These are phyloP conservation scores for Fusarium udum DNA, from an alignment of 2,329 filamentous ascomycete species.

Conservation along the genomic window DNA sequence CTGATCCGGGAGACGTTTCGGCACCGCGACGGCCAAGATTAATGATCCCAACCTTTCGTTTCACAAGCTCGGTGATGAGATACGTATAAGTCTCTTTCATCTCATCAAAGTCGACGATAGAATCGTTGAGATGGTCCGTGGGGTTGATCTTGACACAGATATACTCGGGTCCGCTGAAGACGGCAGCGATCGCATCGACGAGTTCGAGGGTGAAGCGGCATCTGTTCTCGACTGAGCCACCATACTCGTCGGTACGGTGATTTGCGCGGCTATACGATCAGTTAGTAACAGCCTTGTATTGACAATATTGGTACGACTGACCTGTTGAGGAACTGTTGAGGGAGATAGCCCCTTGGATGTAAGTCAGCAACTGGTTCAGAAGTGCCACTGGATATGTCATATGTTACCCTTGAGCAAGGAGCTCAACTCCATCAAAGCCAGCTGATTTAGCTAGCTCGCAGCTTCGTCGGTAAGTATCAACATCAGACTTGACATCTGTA, in stretches of 20 bases:
- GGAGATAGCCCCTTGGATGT: neutral
- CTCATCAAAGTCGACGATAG: neutral
- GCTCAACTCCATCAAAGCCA: slow-evolving; percentile 1
- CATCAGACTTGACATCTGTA: neutral
- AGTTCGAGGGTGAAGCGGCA: slow-evolving; percentile 6
- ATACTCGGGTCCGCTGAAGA: neutral
- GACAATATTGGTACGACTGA: neutral
- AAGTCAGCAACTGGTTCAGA: neutral
- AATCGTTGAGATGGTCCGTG: slow-evolving; percentile 8
- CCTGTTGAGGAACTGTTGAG: slow-evolving; percentile 4
- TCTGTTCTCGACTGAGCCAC: neutral
- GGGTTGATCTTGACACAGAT: slow-evolving; percentile 9
- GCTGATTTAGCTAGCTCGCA: neutral
- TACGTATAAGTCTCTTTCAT: neutral
- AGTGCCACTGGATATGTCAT: neutral
- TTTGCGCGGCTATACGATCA: neutral
- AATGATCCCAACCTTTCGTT: neutral
- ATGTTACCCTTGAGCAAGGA: slow-evolving; percentile 2
- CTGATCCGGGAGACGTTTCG: neutral
- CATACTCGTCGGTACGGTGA: neutral
- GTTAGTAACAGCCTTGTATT: too few relatives aligned
- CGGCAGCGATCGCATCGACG: neutral
- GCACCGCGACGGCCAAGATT: slow-evolving; percentile 6
- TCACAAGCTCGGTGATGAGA: neutral
- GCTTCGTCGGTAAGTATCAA: neutral